These are phyloP conservation scores for Saturnispora kantuleensis DNA, from an alignment of 805 yeast species.

Conservation along the genomic window DNA sequence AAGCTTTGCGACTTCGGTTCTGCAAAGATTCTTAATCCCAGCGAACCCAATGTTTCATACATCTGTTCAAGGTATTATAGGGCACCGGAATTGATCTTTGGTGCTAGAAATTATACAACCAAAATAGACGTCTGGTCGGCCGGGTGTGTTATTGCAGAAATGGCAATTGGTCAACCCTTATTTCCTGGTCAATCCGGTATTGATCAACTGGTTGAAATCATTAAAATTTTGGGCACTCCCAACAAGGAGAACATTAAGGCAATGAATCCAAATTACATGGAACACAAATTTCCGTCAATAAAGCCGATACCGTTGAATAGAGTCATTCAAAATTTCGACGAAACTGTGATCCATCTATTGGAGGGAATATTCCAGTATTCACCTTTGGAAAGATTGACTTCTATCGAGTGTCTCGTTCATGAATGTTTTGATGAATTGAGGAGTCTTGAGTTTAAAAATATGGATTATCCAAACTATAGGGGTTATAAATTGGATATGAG, in stretches of 20 bases:
- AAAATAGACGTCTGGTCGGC: slow-evolving; percentile 97
- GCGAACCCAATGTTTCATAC: slow-evolving; percentile 91
- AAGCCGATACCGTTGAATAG: slow-evolving; percentile 66
- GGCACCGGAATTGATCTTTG: slow-evolving; percentile 96
- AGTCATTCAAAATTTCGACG: slow-evolving; percentile 50
- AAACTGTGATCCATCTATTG: slow-evolving; percentile 47
- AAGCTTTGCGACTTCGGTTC: slow-evolving; percentile 95
- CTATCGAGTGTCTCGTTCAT: slow-evolving; percentile 42
- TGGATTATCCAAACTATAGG: slow-evolving; percentile 26
- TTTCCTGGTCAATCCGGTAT: slow-evolving; percentile 98
- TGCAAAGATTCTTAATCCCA: slow-evolving; percentile 82
- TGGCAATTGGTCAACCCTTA: slow-evolving; percentile 88
- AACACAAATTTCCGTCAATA: slow-evolving; percentile 85
- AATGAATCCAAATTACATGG: slow-evolving; percentile 97
- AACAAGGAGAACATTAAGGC: slow-evolving; percentile 81
- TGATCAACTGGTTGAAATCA: slow-evolving; percentile 93
- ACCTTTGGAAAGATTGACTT: slow-evolving; percentile 54
- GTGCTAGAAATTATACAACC: slow-evolving; percentile 92
- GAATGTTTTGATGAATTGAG: slow-evolving; percentile 48
- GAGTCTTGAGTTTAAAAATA: slow-evolving; percentile 15
- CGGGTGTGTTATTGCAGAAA: slow-evolving; percentile 97
- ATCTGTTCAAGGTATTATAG: slow-evolving; percentile 95
- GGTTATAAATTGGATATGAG: slow-evolving; percentile 31
- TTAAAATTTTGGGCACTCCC: slow-evolving; percentile 93
- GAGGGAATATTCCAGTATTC: slow-evolving; percentile 54